Evolutionary conservation across 805 yeast genomes (phyloP), one percentile per base, ranked within the genome.

Genomic region (Saturnispora sekii): DNA sequence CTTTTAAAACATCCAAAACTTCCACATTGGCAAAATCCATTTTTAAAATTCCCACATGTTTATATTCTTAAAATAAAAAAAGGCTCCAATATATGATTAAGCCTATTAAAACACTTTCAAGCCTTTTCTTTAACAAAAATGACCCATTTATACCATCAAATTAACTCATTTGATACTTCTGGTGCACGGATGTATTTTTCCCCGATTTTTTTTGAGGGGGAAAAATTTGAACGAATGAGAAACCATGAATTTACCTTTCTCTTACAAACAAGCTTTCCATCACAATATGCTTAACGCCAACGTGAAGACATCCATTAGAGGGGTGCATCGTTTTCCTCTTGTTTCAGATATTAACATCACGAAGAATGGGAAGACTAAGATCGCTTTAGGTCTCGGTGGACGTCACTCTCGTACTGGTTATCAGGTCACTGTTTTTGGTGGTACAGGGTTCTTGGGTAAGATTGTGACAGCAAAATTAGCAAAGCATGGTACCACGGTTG

Each of bases 391-490:
- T 49, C 66, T 75, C 41, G 93, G 94, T 39, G 95, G 95, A 29
- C 72, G 85, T 47, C 81, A 90, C 4, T 84, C 94, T 28, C 74
- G 94, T 68, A 80, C 90, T 8, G 95, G 95, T 2, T 84, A 79
- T 65, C 84, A 89, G 3, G 95, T 89, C 17, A 84, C 95, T 1
- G 93, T 86, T 2, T 86, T 86, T 58, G 95, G 95, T 9, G 84
- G 81, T 32, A 68, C 80, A 39, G 95, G 95, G 2, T 79, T 81
- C 61, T 66, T 86, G 48, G 95, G 95, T 39, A 75, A 86, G 40
- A 74, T 81, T 52, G 63, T 86, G 49, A 73, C 77, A 15, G 68
- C 89, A 32, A 81, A 80, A 58, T 69, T 86, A 54, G 95, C 90
- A 50, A 73, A 81, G 58, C 87, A 85, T 59, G 95, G 95, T 51